These are phyloP conservation scores for Xerocomellus amylosporus DNA, from an alignment of 768 basidiomycete species.

Conservation along the genomic window DNA sequence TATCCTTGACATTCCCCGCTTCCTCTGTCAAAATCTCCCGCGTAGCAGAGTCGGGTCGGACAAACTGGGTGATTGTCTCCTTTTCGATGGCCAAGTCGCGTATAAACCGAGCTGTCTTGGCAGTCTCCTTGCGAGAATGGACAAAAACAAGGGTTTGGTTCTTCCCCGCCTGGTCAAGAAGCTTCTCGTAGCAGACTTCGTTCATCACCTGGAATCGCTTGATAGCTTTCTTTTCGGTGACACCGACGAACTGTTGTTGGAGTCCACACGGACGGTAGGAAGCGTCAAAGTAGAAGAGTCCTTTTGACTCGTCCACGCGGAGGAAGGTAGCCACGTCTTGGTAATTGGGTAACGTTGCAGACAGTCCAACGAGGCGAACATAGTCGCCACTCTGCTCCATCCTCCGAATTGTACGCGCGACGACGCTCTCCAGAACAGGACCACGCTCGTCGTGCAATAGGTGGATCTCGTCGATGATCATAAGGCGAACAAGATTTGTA, in stretches of 20 bases:
- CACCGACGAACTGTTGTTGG: slow-evolving; percentile 94
- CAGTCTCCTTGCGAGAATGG: slow-evolving; percentile 97
- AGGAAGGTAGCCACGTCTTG: slow-evolving; percentile 97
- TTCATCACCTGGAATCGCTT: slow-evolving; percentile 98
- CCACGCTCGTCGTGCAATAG: slow-evolving; percentile 97
- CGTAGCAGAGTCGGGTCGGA: slow-evolving; percentile 88
- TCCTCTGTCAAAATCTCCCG: slow-evolving; percentile 88
- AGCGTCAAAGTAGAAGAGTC: slow-evolving; percentile 96
- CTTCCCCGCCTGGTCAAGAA: slow-evolving; percentile 86
- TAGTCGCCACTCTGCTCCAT: slow-evolving; percentile 95
- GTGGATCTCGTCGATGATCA: slow-evolving; percentile 99
- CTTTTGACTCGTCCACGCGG: slow-evolving; percentile 87
- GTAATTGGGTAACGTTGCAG: slow-evolving; percentile 97
- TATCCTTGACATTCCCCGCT: slow-evolving; percentile 76
- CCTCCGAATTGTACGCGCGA: slow-evolving; percentile 84
- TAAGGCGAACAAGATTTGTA: slow-evolving; percentile 91
- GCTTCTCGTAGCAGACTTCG: slow-evolving; percentile 98
- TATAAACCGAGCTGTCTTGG: slow-evolving; percentile 93
- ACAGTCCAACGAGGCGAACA: slow-evolving; percentile 91
- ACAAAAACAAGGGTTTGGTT: slow-evolving; percentile 96
- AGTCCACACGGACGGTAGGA: slow-evolving; percentile 92
- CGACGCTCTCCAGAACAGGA: slow-evolving; percentile 88
- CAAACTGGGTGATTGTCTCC: slow-evolving; percentile 94
- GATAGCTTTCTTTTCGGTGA: slow-evolving; percentile 99
- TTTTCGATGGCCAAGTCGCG: slow-evolving; percentile 95